Evolutionary conservation across 306 rosid species (phyloP).

Genomic region (Trifolium repens): DNA sequence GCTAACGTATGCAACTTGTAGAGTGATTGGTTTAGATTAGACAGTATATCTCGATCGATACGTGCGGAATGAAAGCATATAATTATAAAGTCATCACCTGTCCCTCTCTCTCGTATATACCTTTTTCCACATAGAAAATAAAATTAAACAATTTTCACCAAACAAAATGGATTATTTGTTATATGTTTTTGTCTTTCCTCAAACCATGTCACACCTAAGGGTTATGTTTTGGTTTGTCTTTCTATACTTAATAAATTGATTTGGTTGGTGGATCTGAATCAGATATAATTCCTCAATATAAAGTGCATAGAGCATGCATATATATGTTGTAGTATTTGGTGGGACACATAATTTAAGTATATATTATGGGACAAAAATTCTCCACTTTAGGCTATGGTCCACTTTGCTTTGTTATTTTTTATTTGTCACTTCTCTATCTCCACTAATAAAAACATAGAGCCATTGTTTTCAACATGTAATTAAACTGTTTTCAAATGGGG

Average conservation of each 20-base stretch:
- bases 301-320: constrained; percentile 49
- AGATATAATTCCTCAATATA: constrained; percentile 39
- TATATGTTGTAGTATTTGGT: constrained; percentile 47
- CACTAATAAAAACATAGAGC: constrained; percentile 44
- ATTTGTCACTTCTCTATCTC: constrained; percentile 34
- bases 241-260: constrained; percentile 44
- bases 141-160: constrained; percentile 26
- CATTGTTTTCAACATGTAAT: constrained; percentile 49
- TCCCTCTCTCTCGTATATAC: constrained; percentile 52
- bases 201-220: constrained; percentile 40
- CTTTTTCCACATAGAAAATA: constrained; percentile 31
- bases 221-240: constrained; percentile 50
- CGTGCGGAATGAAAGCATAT: constrained; percentile 57
- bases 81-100: constrained; percentile 57
- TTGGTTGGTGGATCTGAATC: constrained; percentile 41
- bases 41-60: constrained; percentile 36
- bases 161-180: constrained; percentile 25
- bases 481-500: constrained; percentile 41
- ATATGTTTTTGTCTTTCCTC: constrained; percentile 34
- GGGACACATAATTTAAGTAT: constrained; percentile 33
- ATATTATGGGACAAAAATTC: constrained; percentile 56
- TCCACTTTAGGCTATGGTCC: constrained; percentile 52
- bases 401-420: constrained; percentile 40
- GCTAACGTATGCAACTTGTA: constrained; percentile 30
- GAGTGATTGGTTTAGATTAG: constrained; percentile 34